Base-by-base conservation (phyloP, 768 basidiomycete genomes). In the Peribolospora baueri region DNA sequence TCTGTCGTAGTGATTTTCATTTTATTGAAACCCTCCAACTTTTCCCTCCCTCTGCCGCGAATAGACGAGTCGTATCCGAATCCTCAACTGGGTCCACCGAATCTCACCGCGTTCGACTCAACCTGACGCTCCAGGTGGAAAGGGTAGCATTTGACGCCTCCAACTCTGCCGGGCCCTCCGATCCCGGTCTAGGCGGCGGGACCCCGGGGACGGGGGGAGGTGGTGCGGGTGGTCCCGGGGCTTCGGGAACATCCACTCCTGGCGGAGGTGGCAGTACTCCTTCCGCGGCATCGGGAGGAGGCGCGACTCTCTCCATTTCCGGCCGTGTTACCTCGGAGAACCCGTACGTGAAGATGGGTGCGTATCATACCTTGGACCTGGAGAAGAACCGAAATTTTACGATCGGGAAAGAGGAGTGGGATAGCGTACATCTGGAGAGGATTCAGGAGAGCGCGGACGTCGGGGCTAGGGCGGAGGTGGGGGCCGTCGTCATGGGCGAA, bases 391-490 rank as follows among this genome's bases (percentile, higher is more conserved):
- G 90, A 5, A 81, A 95, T 66, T 77, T 98, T 52, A 76, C 84
- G 48, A 80, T 98, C 57, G 81, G 84, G 66, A 98, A 93, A 67
- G 43, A 76, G 4, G 84, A 83, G 11, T 98, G 93, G 93, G 93
- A 98, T 63, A 85, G 82, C 56, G 70, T 98, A 52, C 82, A 88
- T 2, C 66, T 81, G 10, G 74, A 77, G 39, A 73, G 91, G 14
- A 76, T 98, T 0, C 73, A 83, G 52, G 93, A 97, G 58, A 76
- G 87, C 25, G 88, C 85, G 54, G 71, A 84, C 45, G 87, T 87
- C n/a, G 93, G 91, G 37, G 73, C 82, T 61, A 91, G 93, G 0
- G 93, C 93, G 4, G 93, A 98, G 63, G 81, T 98, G 4, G 93
- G 84, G 10, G 93, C 93, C 0, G 75, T 98, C 36, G 85, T 98